Evolutionary conservation across 768 basidiomycete species (phyloP).

Genomic region (Coprinellus aureogranulatus): DNA sequence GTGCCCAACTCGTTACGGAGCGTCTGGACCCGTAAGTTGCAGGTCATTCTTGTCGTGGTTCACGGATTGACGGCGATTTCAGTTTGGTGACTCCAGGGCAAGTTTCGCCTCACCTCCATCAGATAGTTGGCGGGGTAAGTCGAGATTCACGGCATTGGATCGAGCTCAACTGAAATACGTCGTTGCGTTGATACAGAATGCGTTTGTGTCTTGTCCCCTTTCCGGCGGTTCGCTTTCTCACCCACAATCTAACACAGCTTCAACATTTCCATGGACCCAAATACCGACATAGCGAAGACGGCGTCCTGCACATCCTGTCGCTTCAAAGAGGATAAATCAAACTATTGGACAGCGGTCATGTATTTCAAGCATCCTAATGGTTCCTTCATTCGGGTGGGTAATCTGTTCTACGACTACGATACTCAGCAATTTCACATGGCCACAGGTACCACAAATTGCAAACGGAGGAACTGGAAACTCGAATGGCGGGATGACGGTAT

Average conservation of each 20-base stretch:
- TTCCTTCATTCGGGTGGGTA: constrained; percentile 1
- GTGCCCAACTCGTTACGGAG: constrained; percentile 9
- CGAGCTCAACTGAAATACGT: not conserved
- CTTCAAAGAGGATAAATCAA: constrained; percentile 3
- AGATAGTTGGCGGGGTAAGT: constrained; percentile 12
- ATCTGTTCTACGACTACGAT: not conserved
- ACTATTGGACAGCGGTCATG: constrained; percentile 3
- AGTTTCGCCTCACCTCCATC: constrained; percentile 9
- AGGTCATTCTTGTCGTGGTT: not conserved
- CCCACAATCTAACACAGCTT: not conserved
- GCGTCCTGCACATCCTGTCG: constrained; percentile 1
- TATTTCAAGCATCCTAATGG: constrained; percentile 3
- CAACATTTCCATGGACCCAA: constrained; percentile 3
- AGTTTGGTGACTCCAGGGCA: constrained; percentile 9
- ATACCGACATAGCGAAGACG: constrained; percentile 3
- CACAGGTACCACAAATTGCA: not conserved
- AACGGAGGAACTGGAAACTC: constrained; percentile 2
- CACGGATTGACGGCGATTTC: not conserved
- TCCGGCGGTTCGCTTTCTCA: not conserved
- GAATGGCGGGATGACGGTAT: not conserved
- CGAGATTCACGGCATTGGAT: not conserved
- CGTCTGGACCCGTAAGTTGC: constrained; percentile 7
- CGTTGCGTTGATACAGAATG: constrained; percentile 2
- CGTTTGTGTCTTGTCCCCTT: not conserved
- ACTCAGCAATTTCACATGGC: not conserved